These are phyloP conservation scores for Musa schizocarpa DNA, from an alignment of 176 grass and related monocot species.

Conservation along the genomic window DNA sequence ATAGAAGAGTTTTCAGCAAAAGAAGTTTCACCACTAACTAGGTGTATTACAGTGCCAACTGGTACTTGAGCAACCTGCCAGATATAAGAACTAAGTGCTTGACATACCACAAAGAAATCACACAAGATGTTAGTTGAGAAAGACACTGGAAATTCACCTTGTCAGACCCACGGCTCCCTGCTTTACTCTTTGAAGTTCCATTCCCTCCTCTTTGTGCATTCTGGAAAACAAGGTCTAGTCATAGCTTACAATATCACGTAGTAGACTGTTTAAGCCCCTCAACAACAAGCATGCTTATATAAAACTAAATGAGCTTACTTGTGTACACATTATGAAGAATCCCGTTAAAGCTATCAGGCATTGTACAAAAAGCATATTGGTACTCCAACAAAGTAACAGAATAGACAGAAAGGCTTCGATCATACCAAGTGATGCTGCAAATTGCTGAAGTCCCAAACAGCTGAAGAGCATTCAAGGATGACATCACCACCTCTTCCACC, in stretches of 20 bases:
- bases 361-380: neutral
- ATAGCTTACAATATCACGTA: neutral
- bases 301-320: neutral
- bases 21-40: constrained; percentile 54
- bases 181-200: constrained; percentile 65
- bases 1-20: constrained; percentile 31
- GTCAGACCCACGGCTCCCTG: constrained; percentile 54
- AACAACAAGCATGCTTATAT: neutral
- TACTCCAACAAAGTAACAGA: neutral
- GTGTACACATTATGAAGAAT: neutral
- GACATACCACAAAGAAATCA: neutral
- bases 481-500: constrained; percentile 80
- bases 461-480: constrained; percentile 68
- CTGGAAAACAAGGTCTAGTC: constrained; percentile 31
- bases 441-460: constrained; percentile 72
- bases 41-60: constrained; percentile 87
- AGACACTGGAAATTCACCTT: constrained; percentile 31
- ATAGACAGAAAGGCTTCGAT: neutral
- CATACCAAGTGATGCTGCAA: constrained; percentile 72
- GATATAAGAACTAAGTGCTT: constrained; percentile 8
- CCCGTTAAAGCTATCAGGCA: neutral
- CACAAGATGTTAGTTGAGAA: neutral
- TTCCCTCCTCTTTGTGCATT: constrained; percentile 52
- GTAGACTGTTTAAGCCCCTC: neutral
- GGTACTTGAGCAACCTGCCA: constrained; percentile 61